Evolutionary conservation across 2,329 filamentous ascomycete genomes (phyloP).

Genomic region (Daldinia sp.): DNA sequence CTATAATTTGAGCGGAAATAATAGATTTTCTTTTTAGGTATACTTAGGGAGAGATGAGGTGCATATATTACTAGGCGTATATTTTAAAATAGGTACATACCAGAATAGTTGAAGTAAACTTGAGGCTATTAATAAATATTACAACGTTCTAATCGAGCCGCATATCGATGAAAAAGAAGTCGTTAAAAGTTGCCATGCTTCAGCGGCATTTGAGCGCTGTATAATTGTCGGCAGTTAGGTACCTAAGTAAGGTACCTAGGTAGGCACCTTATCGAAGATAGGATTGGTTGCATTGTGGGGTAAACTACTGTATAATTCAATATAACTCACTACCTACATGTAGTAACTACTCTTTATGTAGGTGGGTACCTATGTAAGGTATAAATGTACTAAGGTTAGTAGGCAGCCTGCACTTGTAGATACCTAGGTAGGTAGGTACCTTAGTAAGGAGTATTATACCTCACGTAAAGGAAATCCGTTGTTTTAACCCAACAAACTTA

Average conservation of each 20-base stretch:
- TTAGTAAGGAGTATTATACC: not conserved
- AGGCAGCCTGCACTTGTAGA: too few species aligned
- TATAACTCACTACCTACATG: not conserved
- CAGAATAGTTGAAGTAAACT: not conserved
- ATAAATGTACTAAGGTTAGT: too few species aligned
- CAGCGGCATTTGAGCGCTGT: not conserved
- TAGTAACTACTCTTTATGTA: not conserved
- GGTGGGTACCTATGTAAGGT: too few species aligned
- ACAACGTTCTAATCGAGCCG: not conserved
- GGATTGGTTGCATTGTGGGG: not conserved
- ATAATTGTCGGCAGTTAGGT: not conserved
- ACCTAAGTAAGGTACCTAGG: not conserved
- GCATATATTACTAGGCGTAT: not conserved
- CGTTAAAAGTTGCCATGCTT: slow-evolving; percentile 6
- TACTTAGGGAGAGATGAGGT: not conserved
- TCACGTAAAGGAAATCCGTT: not conserved
- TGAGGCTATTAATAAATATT: slow-evolving; percentile 10
- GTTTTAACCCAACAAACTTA: not conserved
- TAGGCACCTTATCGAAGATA: slow-evolving; percentile 4
- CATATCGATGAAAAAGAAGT: not conserved
- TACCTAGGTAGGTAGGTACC: too few species aligned
- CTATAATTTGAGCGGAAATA: not conserved
- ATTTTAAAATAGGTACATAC: not conserved
- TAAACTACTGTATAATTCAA: not conserved
- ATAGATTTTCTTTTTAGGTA: not conserved